phyloP scores from a whole-genome alignment of 2,329 filamentous ascomycete species.

The Fusarium nodosum region DNA sequence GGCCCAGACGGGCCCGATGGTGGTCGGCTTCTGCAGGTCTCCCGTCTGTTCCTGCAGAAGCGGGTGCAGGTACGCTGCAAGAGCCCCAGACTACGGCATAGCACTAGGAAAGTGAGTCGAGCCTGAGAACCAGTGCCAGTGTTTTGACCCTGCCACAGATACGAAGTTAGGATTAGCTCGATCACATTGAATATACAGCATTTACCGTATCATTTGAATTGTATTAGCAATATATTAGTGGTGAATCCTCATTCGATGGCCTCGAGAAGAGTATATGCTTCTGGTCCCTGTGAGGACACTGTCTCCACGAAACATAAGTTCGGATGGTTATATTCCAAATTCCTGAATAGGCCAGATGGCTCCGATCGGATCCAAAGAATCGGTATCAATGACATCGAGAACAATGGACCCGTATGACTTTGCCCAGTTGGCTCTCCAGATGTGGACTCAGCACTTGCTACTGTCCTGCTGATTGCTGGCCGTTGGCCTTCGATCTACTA shows the following conservation, averaged over 20 bases:
- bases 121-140: slow-evolving; percentile 7
- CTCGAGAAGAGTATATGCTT: slow-evolving; percentile 13
- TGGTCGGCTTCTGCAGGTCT: slow-evolving; percentile 29
- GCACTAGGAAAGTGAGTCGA: slow-evolving; percentile 4
- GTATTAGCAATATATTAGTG: background rate
- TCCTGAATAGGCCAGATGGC: background rate
- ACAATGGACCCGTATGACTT: slow-evolving; percentile 6
- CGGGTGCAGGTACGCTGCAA: slow-evolving; percentile 24
- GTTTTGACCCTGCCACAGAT: background rate
- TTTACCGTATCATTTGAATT: background rate
- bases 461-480: slow-evolving; percentile 4
- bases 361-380: slow-evolving; percentile 10
- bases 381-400: slow-evolving; percentile 10
- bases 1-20: slow-evolving; percentile 36
- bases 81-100: background rate
- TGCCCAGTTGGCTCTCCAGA: background rate
- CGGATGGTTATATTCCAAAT: slow-evolving; percentile 35
- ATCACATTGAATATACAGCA: background rate
- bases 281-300: slow-evolving; percentile 10
- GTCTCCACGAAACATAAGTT: slow-evolving; percentile 26
- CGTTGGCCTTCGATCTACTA: background rate
- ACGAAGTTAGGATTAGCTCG: background rate
- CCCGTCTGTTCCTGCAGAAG: slow-evolving; percentile 30
- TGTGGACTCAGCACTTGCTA: slow-evolving; percentile 29
- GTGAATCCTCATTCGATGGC: background rate